Evolutionary conservation across 2,329 filamentous ascomycete species (phyloP).

Genomic region (Exophiala phaeomuriformis): DNA sequence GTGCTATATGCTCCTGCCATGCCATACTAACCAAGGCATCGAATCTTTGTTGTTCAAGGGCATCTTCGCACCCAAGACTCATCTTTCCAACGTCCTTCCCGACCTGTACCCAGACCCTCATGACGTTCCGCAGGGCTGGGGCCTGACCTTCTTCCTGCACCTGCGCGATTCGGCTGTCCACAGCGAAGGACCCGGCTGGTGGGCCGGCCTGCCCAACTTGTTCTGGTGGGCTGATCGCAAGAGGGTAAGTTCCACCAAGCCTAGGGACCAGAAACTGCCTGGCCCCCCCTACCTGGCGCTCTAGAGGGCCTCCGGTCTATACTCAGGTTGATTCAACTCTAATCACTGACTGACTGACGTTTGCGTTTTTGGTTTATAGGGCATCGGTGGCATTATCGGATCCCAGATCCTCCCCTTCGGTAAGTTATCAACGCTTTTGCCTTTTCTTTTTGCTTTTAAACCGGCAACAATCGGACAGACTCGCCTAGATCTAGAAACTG

Average conservation of each 20-base stretch:
- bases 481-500: too few relatives aligned
- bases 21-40: neutral
- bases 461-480: neutral
- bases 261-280: too few relatives aligned
- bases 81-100: constrained; percentile 43
- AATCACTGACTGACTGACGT: constrained; percentile 2
- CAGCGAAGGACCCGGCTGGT: constrained; percentile 45
- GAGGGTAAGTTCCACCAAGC: constrained; percentile 32
- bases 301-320: too few relatives aligned
- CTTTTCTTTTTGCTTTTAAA: neutral
- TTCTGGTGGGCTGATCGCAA: constrained; percentile 59
- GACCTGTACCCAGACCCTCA: constrained; percentile 49
- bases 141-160: constrained; percentile 53
- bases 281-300: too few relatives aligned
- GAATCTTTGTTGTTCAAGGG: neutral
- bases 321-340: too few relatives aligned
- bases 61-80: constrained; percentile 43
- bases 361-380: constrained; percentile 10
- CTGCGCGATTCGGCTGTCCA: constrained; percentile 43
- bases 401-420: constrained; percentile 27
- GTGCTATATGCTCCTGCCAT: neutral
- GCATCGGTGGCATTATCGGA: constrained; percentile 26
- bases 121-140: constrained; percentile 56
- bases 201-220: constrained; percentile 55
- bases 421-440: neutral